phyloP scores from a whole-genome alignment of 2,329 filamentous ascomycete genomes.

The Fusarium sp. region DNA sequence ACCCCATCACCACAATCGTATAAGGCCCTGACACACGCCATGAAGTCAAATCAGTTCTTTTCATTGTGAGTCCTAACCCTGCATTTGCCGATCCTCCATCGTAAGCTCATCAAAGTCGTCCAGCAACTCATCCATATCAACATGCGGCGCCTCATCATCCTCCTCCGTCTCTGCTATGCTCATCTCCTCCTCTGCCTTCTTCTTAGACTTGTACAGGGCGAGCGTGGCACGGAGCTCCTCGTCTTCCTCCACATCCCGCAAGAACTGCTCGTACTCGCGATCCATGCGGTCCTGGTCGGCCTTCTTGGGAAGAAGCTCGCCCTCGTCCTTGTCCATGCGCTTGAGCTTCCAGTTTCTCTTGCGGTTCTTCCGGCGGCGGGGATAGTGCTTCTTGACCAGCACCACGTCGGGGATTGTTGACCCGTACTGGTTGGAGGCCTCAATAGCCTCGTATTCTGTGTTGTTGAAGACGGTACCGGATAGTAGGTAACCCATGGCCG shows the following conservation, averaged over 20 bases:
- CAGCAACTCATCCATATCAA: constrained; percentile 84
- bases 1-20: background rate
- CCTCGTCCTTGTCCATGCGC: constrained; percentile 91
- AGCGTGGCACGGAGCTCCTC: constrained; percentile 86
- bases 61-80: constrained; percentile 42
- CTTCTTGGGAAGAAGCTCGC: constrained; percentile 87
- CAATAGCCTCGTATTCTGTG: constrained; percentile 83
- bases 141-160: constrained; percentile 75
- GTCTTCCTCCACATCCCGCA: constrained; percentile 97
- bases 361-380: constrained; percentile 83
- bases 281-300: constrained; percentile 90
- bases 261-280: constrained; percentile 95
- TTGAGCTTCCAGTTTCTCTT: constrained; percentile 93
- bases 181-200: constrained; percentile 70
- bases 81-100: constrained; percentile 53
- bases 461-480: constrained; percentile 95
- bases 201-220: constrained; percentile 83
- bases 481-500: constrained; percentile 93
- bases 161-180: constrained; percentile 74
- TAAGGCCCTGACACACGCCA: no score
- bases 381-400: constrained; percentile 97
- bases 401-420: constrained; percentile 90
- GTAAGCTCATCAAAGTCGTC: constrained; percentile 92
- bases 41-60: constrained; percentile 40
- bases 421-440: constrained; percentile 80